Evolutionary conservation across 176 grass and related monocot genomes (phyloP).

Genomic region (Musa troglodytarum): DNA sequence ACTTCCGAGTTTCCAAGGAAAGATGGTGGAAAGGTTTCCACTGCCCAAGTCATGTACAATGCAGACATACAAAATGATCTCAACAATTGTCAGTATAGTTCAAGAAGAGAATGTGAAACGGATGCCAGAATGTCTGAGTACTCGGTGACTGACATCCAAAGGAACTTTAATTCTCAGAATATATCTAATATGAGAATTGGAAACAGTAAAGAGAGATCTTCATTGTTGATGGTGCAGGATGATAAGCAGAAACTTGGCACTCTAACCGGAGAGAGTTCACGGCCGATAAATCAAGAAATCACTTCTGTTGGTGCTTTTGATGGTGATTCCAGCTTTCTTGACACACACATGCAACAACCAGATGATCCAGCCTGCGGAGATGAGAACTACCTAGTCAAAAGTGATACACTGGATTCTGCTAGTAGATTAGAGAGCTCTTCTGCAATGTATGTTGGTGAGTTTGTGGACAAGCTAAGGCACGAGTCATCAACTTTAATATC

Average conservation of each 20-base stretch:
- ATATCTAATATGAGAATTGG: constrained; percentile 22
- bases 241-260: neutral
- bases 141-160: constrained; percentile 8
- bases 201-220: constrained; percentile 15
- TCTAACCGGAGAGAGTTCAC: constrained; percentile 2
- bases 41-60: constrained; percentile 5
- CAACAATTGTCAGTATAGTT: constrained; percentile 18
- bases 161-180: constrained; percentile 21
- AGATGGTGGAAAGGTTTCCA: constrained; percentile 3
- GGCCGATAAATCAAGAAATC: constrained; percentile 22
- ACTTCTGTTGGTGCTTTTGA: constrained; percentile 24
- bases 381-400: constrained; percentile 28
- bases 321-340: constrained; percentile 28
- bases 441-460: constrained; percentile 46
- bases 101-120: constrained; percentile 30
- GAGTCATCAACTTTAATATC: constrained; percentile 7
- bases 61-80: constrained; percentile 22
- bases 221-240: constrained; percentile 15
- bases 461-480: constrained; percentile 13
- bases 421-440: constrained; percentile 65
- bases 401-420: constrained; percentile 67
- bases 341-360: constrained; percentile 5
- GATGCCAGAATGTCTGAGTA: neutral
- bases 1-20: constrained; percentile 26
- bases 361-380: neutral